Evolutionary conservation across 768 basidiomycete species (phyloP), one percentile per base, ranked within the genome.

Genomic region (Ramaria sp.): DNA sequence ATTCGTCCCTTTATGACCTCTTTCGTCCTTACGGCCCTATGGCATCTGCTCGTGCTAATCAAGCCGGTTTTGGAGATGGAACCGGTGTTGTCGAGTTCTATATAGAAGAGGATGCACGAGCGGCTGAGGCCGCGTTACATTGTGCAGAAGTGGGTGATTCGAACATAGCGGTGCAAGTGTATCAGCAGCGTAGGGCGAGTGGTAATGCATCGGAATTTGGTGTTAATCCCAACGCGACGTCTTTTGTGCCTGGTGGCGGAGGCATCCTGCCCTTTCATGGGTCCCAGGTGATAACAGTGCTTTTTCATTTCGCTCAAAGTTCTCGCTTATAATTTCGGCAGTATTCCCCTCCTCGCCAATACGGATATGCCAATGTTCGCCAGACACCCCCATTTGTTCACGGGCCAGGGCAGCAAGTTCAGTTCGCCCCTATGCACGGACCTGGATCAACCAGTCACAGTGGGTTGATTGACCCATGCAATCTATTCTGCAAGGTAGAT

Each of bases 381-480:
- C 53, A 47, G 32, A 66, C 71, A 20, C 67, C 76, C 13, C 67
- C 73, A 1, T 91, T 91, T 62, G 73, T 88, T 7, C 88, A 90
- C 66, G 89, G 90, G 9, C 90, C 90, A 10, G 90, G 90, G 3
- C 90, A 93, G 64, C 89, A 91, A 65, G 88, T 92, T 32, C 88
- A 93, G 65, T 75, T 83, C 7, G 88, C 89, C 1, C 90, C 89
- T 13, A 50, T 77, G 45, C 58, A 60, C 18, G 88, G 88, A 3
- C 88, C 85, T 37, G 87, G 88, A n/a, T 82, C 86, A 34, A 78
- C 61, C 52, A 90, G 87, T 62, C 86, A 90, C 63, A 89, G 87
- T 59, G 90, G 90, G 18, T 73, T 93, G 25, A 90, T 91, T 57
- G 89, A 91, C 67, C 89, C 90, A 0, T 92, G 88, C 73, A 91